These are phyloP conservation scores for Wickerhamomyces tratensis DNA, from an alignment of 805 yeast genomes.

Conservation along the genomic window DNA sequence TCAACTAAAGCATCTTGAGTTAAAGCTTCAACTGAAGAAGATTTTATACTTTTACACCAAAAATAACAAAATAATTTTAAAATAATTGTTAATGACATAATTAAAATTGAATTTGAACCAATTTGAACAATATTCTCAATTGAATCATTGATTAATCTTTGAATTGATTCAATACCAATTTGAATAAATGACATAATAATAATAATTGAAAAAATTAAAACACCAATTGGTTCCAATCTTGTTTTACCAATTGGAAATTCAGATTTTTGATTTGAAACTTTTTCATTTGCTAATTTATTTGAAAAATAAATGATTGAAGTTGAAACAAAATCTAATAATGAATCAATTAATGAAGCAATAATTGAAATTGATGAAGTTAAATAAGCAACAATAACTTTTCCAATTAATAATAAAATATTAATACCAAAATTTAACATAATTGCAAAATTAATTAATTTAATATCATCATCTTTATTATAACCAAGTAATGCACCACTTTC, in stretches of 20 bases:
- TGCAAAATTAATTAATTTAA: conserved; percentile 42
- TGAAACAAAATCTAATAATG: conserved; percentile 63
- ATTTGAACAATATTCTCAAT: conserved; percentile 35
- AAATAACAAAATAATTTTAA: conserved; percentile 52
- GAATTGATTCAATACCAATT: conserved; percentile 56
- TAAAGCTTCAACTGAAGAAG: conserved; percentile 66
- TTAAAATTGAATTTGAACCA: conserved; percentile 37
- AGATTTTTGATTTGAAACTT: conserved; percentile 30
- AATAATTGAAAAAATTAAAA: conserved; percentile 60
- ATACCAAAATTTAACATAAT: conserved; percentile 54
- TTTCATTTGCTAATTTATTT: conserved; percentile 34
- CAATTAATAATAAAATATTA: conserved; percentile 48
- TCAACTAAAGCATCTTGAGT: conserved; percentile 81
- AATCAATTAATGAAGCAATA: conserved; percentile 71
- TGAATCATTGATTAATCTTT: conserved; percentile 29
- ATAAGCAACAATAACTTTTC: conserved; percentile 51
- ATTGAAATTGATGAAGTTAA: conserved; percentile 66
- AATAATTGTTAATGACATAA: conserved; percentile 56
- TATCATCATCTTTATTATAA: conserved; percentile 31
- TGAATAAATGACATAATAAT: conserved; percentile 65
- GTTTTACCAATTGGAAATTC: conserved; percentile 63
- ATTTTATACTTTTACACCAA: conserved; percentile 50
- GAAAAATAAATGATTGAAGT: conserved; percentile 63
- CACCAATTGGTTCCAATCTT: conserved; percentile 71
- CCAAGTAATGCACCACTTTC: conserved; percentile 51